Conservation (phyloP, 305 asterid genomes). For the Fraxinus sp. region DNA sequence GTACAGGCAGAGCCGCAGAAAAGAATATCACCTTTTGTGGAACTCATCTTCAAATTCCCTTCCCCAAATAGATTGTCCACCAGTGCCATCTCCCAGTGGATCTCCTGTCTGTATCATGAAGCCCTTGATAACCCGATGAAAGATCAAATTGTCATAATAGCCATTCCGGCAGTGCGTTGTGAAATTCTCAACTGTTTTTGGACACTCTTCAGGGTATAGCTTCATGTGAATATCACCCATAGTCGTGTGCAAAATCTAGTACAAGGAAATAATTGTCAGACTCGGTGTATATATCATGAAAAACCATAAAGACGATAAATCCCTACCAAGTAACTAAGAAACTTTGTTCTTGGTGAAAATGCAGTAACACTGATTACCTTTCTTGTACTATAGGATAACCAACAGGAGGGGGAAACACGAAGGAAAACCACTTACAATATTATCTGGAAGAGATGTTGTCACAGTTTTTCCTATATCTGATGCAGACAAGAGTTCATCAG, state of each 20-base stretch:
- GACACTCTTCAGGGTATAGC: constrained; percentile 96
- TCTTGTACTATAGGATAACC: not conserved
- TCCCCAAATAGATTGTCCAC: constrained; percentile 99
- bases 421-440: constrained; percentile 58
- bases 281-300: not conserved
- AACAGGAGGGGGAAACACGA: constrained; percentile 1
- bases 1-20: constrained; percentile 11
- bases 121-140: constrained; percentile 94
- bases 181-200: constrained; percentile 94
- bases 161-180: constrained; percentile 95
- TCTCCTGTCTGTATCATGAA: constrained; percentile 99
- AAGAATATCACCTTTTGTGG: constrained; percentile 71
- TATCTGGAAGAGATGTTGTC: constrained; percentile 89
- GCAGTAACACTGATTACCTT: constrained; percentile 3
- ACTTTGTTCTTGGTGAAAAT: not conserved
- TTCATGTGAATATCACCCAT: constrained; percentile 97
- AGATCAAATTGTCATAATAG: constrained; percentile 87
- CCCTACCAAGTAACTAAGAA: not conserved
- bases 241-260: constrained; percentile 84
- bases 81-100: constrained; percentile 98
- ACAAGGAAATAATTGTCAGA: constrained; percentile 16
- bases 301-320: constrained; percentile 13
- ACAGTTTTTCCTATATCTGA: constrained; percentile 84
- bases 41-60: constrained; percentile 97
- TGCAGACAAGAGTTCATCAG: constrained; percentile 92